Conservation (phyloP, 768 basidiomycete species). For the Lactarius psammicola region DNA sequence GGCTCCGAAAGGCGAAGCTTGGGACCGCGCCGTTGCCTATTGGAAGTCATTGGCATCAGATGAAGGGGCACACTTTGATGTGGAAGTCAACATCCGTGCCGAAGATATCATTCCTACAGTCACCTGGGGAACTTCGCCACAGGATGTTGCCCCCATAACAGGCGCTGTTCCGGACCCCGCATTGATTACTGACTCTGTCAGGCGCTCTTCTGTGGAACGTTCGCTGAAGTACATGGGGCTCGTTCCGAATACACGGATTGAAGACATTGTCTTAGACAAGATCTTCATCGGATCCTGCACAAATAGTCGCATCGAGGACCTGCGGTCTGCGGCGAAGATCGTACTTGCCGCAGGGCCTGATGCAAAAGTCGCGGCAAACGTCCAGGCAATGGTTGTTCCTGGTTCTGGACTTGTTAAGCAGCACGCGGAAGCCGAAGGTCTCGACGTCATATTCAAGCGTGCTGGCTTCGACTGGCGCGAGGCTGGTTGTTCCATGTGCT, state of each 20-base stretch:
- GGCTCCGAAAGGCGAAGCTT: conserved; percentile 55
- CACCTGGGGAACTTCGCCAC: conserved; percentile 66
- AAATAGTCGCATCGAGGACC: conserved; percentile 64
- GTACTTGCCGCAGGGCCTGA: conserved; percentile 50
- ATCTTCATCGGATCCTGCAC: conserved; percentile 70
- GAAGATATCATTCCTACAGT: conserved; percentile 64
- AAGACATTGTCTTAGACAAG: conserved; percentile 60
- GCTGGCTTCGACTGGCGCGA: conserved; percentile 71
- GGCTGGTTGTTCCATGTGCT: conserved; percentile 69
- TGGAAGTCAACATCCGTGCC: conserved; percentile 54
- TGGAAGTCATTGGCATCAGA: conserved; percentile 57
- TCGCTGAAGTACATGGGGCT: conserved; percentile 65
- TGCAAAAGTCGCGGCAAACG: conserved; percentile 49
- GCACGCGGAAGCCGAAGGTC: conserved; percentile 63
- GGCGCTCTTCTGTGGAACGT: conserved; percentile 47
- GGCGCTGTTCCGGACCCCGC: conserved; percentile 56
- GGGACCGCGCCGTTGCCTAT: conserved; percentile 59
- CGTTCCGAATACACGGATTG: conserved; percentile 50
- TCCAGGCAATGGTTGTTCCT: conserved; percentile 67
- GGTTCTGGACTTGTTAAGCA: conserved; percentile 64
- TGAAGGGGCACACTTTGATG: conserved; percentile 58
- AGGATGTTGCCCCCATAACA: conserved; percentile 59
- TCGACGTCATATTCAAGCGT: conserved; percentile 60
- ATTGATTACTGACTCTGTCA: conserved; percentile 44
- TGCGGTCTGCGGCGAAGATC: conserved; percentile 58